Evolutionary conservation across 805 yeast species (phyloP), one percentile per base, ranked within the genome.

Genomic region (Candida bentonensis): DNA sequence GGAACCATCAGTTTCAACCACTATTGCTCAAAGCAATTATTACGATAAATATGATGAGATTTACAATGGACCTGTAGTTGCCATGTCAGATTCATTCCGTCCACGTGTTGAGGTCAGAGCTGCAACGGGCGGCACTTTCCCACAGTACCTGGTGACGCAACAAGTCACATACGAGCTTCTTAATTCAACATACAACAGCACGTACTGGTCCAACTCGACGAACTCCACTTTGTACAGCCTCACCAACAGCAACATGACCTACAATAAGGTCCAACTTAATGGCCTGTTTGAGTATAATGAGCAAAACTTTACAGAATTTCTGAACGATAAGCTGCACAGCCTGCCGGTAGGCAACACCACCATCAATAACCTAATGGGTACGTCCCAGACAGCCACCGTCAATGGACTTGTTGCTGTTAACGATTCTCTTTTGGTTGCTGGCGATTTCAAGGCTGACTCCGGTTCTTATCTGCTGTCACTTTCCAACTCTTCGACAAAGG

Each of bases 221-320:
- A 43, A 45, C 36, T 43, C 47, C 9, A 26, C 77, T 45, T 78
- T 74, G 53, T 59, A 48, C 9, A 48, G 60, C 2, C 63, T 68
- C 42, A 53, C 49, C 40, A 36, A 40, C 43, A 30, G 36, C 36
- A 30, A 9, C n/a, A 30, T 30, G 36, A 30, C 36, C 20, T 9
- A 9, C 20, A 30, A 48, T 4, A 22, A 44, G 15, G 53, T 57
- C 3, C 46, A 44, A 2, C 58, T 88, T 42, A 82, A 83, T 58
- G 95, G 94, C 7, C 53, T 89, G 20, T 85, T 89, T 56, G 96
- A 89, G 62, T 92, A 80, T 60, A 78, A 85, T 1, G 62, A 78
- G 28, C 61, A 73, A 2, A 87, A 87, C 58, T 85, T 82, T 58
- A 64, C 80, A 7, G 42, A 57, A 3, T 49, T 53, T 11, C 50